Base-by-base conservation (phyloP, 2,329 filamentous ascomycete genomes). In the Penicillium janthinellum region DNA sequence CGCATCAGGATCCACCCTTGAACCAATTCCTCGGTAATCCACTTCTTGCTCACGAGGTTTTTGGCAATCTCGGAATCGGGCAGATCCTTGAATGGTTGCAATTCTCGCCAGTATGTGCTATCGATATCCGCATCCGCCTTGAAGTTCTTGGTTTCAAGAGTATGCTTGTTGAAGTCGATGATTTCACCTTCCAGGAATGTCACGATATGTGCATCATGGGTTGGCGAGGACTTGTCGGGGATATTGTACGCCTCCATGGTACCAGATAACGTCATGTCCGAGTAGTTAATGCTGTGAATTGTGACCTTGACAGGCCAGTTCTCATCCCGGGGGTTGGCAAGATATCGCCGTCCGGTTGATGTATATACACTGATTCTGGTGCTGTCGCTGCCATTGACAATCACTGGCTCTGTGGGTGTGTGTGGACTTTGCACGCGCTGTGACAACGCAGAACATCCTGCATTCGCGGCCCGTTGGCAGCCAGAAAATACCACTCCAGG, bases 191-290 rank as follows among this genome's bases (percentile, higher is more conserved):
- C 87, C 47, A 89, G 80, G 68, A 86, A 89, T 2, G 86, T 89
- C 15, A 85, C 84, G 58, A 89, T 89, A 59, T 81, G 80, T 15
- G 78, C 77, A 53, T 75, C 74, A 52, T 75, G 73, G 3, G 72
- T 75, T 17, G 73, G 70, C 0, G 75, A 74, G 8, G 80, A 78
- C 57, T 81, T 81, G 60, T 83, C 78, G 2, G 86, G 86, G 12
- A 88, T 86, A 65, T 89, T 87, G 75, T 87, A 88, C 4, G 87
- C 87, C 73, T 88, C 86, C 87, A 90, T 90, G 7, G 86, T 89
- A 4, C 87, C 87, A 22, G 85, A 84, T 17, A 90, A 73, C 0
- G 84, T 85, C 85, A 89, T 87, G 17, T 77, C 79, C 4, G 79
- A 76, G 66, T 82, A 83, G 71, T 90, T 85, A 48, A 89, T 81